Conservation (phyloP, 805 yeast genomes). For the Lipomyces anomalus region DNA sequence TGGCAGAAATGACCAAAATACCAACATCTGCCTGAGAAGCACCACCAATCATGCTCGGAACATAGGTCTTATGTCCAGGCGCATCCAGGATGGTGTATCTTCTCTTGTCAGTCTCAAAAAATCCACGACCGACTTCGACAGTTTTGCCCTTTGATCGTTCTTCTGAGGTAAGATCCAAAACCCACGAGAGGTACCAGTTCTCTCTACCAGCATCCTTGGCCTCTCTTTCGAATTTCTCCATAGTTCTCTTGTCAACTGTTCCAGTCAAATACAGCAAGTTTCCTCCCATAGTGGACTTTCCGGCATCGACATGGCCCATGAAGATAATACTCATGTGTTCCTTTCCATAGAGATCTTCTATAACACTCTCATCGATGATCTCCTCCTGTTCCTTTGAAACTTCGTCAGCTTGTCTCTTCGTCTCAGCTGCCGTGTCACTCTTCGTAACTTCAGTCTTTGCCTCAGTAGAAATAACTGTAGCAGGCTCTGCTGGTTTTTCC, state of each 20-base stretch:
- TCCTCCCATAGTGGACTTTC: constrained; percentile 99
- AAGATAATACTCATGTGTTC: constrained; percentile 95
- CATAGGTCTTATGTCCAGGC: constrained; percentile 99
- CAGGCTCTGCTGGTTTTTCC: constrained; percentile 26
- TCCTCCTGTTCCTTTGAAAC: constrained; percentile 69
- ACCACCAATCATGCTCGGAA: constrained; percentile 99
- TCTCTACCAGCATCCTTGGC: constrained; percentile 99
- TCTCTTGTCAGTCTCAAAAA: constrained; percentile 95
- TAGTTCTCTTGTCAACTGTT: constrained; percentile 96
- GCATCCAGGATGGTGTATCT: constrained; percentile 98
- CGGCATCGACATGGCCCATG: constrained; percentile 99
- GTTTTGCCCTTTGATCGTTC: constrained; percentile 99
- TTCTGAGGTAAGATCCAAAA: constrained; percentile 98
- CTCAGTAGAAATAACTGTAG: constrained; percentile 21
- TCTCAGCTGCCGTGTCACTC: constrained; percentile 25
- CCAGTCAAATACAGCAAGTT: constrained; percentile 89
- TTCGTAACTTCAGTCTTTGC: constrained; percentile 21
- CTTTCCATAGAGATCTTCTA: constrained; percentile 90
- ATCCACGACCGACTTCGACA: constrained; percentile 97
- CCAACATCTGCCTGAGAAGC: constrained; percentile 99
- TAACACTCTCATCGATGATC: constrained; percentile 76
- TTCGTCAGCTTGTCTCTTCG: constrained; percentile 39
- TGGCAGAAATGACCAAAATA: constrained; percentile 90
- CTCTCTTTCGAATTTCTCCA: constrained; percentile 95
- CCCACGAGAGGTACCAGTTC: constrained; percentile 99